Evolutionary conservation across 441 rosid species (phyloP).

Genomic region (Capsella rubella): DNA sequence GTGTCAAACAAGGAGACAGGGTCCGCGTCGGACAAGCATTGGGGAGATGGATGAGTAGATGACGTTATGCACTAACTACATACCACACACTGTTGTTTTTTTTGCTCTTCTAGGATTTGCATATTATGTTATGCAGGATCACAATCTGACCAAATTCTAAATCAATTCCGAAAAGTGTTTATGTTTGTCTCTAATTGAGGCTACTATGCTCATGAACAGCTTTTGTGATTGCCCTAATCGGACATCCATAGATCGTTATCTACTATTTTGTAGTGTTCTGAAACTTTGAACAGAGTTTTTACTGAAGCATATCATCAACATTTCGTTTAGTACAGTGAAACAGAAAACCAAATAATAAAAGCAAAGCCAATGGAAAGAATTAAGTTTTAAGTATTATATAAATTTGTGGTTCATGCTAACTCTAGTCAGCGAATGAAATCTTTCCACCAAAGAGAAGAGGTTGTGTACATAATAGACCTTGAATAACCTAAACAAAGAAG

Average conservation of each 20-base stretch:
- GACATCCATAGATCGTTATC: background rate
- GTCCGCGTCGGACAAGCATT: conserved; percentile 80
- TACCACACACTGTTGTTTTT: background rate
- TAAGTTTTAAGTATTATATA: conserved; percentile 5
- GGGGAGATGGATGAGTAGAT: conserved; percentile 59
- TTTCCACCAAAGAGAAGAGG: conserved; percentile 18
- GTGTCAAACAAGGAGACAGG: conserved; percentile 67
- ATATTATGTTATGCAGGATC: conserved; percentile 1
- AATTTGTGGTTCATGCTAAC: background rate
- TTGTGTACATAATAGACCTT: conserved; percentile 19
- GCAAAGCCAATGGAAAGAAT: background rate
- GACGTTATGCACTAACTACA: conserved; percentile 11
- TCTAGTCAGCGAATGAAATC: background rate
- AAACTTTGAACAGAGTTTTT: background rate
- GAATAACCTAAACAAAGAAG: conserved; percentile 15
- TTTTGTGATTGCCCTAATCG: conserved; percentile 3
- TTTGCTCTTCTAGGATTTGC: background rate
- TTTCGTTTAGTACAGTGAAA: background rate
- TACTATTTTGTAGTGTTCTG: background rate
- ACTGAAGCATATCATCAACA: background rate
- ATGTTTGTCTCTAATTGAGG: conserved; percentile 16
- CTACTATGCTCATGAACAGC: background rate
- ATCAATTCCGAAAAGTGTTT: background rate
- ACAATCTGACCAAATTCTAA: conserved; percentile 1
- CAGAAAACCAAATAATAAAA: background rate